A percentile compares a stretch with the other conserved stretches of the same genome.
These are phyloP conservation scores for Lyophyllum shimeji DNA, from an alignment of 768 basidiomycete genomes.

Conservation along the genomic window DNA sequence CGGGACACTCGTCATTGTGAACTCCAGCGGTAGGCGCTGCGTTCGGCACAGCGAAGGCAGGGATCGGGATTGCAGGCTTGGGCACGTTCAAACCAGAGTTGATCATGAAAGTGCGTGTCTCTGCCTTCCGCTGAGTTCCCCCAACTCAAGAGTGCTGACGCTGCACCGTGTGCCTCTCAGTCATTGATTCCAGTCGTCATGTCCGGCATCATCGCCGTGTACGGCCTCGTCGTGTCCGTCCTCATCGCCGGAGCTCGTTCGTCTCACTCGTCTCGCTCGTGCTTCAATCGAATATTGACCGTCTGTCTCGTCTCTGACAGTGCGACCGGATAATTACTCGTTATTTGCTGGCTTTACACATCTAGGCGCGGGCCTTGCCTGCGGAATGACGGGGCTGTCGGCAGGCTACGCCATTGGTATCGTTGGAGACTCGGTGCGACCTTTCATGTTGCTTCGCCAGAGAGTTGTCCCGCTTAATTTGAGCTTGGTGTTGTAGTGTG, in stretches of 20 bases:
- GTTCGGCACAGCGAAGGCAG: conserved; percentile 94
- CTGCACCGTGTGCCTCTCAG: conserved; percentile 34
- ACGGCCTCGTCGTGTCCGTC: conserved; percentile 94
- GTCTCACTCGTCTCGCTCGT: conserved; percentile 21
- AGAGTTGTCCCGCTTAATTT: background rate
- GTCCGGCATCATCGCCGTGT: conserved; percentile 98
- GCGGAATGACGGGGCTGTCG: conserved; percentile 87
- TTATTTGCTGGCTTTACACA: conserved; percentile 89
- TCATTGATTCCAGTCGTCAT: conserved; percentile 96
- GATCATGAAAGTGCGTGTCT: conserved; percentile 86
- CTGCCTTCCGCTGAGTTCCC: background rate
- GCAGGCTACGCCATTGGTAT: conserved; percentile 95
- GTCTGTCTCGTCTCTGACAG: conserved; percentile 34
- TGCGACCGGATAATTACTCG: conserved; percentile 69
- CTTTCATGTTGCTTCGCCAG: background rate
- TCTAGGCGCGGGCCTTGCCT: conserved; percentile 88
- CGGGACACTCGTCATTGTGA: conserved; percentile 1
- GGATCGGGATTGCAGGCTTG: conserved; percentile 94
- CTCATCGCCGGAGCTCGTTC: conserved; percentile 71
- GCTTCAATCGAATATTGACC: background rate
- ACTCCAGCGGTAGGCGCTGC: conserved; percentile 86
- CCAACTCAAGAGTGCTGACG: background rate
- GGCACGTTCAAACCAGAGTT: conserved; percentile 94
- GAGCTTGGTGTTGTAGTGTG: conserved; percentile 14
- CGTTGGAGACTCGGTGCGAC: conserved; percentile 88